These are phyloP conservation scores for Leucoagaricus sp. DNA, from an alignment of 1,284 basidiomycete genomes.

Conservation along the genomic window DNA sequence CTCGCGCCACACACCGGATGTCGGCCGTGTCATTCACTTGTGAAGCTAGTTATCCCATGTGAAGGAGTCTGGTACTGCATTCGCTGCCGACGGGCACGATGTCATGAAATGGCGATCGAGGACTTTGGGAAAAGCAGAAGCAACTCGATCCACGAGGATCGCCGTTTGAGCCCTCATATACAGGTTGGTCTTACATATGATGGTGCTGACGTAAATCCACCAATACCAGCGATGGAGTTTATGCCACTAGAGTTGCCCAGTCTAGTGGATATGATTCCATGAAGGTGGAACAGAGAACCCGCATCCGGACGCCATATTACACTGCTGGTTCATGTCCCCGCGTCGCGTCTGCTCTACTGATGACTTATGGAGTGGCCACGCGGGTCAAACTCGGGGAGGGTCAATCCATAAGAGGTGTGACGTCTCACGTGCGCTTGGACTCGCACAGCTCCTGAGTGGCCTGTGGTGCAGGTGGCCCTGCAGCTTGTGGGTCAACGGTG, in stretches of 20 bases:
- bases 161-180: conserved; percentile 23
- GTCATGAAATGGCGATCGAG: conserved; percentile 37
- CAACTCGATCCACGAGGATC: conserved; percentile 26
- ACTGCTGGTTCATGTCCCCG: conserved; percentile 55
- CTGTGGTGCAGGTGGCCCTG: too few species aligned
- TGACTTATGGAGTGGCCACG: too few species aligned
- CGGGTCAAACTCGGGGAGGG: conserved; percentile 32
- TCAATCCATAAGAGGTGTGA: conserved; percentile 23
- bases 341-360: conserved; percentile 38
- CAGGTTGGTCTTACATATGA: conserved; percentile 53
- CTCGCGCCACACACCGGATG: conserved; percentile 18
- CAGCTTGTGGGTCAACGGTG: too few species aligned
- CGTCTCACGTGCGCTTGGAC: too few species aligned
- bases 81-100: conserved; percentile 46
- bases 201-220: conserved; percentile 51
- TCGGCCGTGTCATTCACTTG: conserved; percentile 19
- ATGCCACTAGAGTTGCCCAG: conserved; percentile 31
- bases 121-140: conserved; percentile 35
- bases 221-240: conserved; percentile 30
- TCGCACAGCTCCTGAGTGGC: too few species aligned
- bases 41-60: neutral
- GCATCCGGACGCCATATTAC: conserved; percentile 70
- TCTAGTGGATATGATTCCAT: conserved; percentile 28
- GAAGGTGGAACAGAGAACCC: conserved; percentile 50
- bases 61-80: conserved; percentile 41